phyloP scores from a whole-genome alignment of 2,329 filamentous ascomycete species.

The Epicoccum sorghinum region DNA sequence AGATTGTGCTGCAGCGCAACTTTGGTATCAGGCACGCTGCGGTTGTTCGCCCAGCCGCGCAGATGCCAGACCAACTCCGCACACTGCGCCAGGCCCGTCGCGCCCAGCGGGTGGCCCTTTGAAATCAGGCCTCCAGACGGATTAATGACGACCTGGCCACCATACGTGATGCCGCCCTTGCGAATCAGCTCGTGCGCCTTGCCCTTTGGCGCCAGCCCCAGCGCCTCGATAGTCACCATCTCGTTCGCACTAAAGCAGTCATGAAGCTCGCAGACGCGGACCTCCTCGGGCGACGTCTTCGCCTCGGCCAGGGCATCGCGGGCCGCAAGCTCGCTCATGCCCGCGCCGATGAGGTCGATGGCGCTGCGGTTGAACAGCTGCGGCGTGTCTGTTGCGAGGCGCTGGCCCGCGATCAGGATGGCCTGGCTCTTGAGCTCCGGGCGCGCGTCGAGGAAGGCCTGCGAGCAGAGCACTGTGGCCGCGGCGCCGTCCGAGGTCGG shows the following conservation, averaged over 20 bases:
- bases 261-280: conserved; percentile 89
- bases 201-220: conserved; percentile 76
- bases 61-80: conserved; percentile 95
- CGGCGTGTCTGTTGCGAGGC: conserved; percentile 82
- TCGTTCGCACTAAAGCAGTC: conserved; percentile 98
- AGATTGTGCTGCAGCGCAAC: conserved; percentile 90
- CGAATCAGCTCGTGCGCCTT: conserved; percentile 93
- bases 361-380: conserved; percentile 77
- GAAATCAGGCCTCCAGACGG: conserved; percentile 93
- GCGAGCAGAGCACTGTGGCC: conserved; percentile 85
- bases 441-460: conserved; percentile 83
- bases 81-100: conserved; percentile 93
- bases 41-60: conserved; percentile 94
- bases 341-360: conserved; percentile 88
- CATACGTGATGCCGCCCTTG: conserved; percentile 88
- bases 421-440: conserved; percentile 83
- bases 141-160: conserved; percentile 81
- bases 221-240: conserved; percentile 85
- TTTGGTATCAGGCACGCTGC: conserved; percentile 70
- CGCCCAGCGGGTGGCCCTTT: conserved; percentile 93
- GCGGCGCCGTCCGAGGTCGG: conserved; percentile 93
- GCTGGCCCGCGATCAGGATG: conserved; percentile 87
- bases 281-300: conserved; percentile 66
- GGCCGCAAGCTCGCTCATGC: conserved; percentile 79
- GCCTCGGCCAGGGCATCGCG: conserved; percentile 76